phyloP scores from a whole-genome alignment of 2,329 filamentous ascomycete genomes.

The Stachybotrys echinatus region DNA sequence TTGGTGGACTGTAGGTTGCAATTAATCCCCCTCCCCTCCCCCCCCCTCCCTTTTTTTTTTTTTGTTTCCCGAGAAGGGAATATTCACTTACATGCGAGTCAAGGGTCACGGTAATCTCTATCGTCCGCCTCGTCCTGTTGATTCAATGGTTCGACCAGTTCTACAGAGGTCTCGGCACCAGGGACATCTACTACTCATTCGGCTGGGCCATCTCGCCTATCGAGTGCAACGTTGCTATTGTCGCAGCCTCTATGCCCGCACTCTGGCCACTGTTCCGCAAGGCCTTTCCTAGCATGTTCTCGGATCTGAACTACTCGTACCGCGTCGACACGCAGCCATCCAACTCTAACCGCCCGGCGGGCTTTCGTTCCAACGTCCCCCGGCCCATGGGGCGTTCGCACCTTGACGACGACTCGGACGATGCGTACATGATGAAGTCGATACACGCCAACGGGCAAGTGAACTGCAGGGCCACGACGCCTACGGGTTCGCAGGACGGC shows the following conservation, averaged over 20 bases:
- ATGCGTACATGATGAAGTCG: slow-evolving; percentile 10
- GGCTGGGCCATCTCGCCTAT: slow-evolving; percentile 23
- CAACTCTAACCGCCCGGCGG: slow-evolving; percentile 1
- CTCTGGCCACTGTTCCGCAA: slow-evolving; percentile 30
- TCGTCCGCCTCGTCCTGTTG: slow-evolving; percentile 19
- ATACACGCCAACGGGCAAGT: slow-evolving; percentile 7
- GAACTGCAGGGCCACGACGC: slow-evolving; percentile 7
- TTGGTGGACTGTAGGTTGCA: slow-evolving; percentile 18
- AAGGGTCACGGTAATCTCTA: slow-evolving; percentile 18
- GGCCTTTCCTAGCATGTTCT: slow-evolving; percentile 18
- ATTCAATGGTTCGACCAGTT: slow-evolving; percentile 14
- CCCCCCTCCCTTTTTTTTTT: not conserved
- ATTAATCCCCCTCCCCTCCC: too few species aligned
- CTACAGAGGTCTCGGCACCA: slow-evolving; percentile 7
- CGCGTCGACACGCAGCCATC: slow-evolving; percentile 1
- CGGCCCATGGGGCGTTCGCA: slow-evolving; percentile 5
- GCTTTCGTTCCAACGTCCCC: slow-evolving; percentile 6
- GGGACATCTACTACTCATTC: slow-evolving; percentile 10
- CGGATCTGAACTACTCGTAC: slow-evolving; percentile 13
- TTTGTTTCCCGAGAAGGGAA: not conserved
- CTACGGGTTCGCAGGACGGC: slow-evolving; percentile 9
- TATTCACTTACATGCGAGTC: slow-evolving; percentile 1
- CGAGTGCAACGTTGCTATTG: slow-evolving; percentile 32
- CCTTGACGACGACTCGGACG: slow-evolving; percentile 8
- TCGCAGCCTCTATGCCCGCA: slow-evolving; percentile 29